Base-by-base conservation (phyloP, 1,139 yeast species). In the Scheffersomyces titani region DNA sequence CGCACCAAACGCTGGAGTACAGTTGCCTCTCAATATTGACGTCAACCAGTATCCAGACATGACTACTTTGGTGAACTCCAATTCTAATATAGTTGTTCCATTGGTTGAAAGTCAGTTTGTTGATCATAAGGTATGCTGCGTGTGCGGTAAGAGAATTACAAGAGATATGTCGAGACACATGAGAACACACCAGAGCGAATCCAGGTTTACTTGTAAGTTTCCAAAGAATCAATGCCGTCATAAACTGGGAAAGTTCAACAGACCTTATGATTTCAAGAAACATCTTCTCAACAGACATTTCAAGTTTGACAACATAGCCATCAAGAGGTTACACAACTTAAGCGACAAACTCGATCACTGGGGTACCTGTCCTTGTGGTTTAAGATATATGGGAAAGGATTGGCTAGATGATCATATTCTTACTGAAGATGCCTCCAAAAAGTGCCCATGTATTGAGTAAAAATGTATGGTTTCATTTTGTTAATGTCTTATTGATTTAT, bases 181-280 rank as follows among this genome's bases (percentile, higher is more conserved):
- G 77, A 71, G 91, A 57, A 87, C 88, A 0, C 92, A 87, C 68
- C 87, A 85, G 64, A 71, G 75, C 16, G 81, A 80, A 19, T 78
- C 88, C 3, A 71, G 91, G 54, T 87, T 87, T 66, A 76, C 72
- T 48, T 87, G 92, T 67, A 78, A 84, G 24, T 87, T 80, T 64
- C 89, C 90, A 20, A 75, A 81, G 55, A 74, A 73, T 19, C 73
- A 74, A 55, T 87, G 92, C 66, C 75, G 81, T 13, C 91, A 87
- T 68, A 85, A 82, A 65, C 80, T 87, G 51, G 88, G 70, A 49
- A 65, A 63, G 54, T 87, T 87, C 71, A 87, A 87, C 71, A 76
- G 92, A 51, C 90, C 89, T 2, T 87, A 87, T 65, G 92, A 87
- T 67, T 86, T 77, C 71, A 87, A 87, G 65, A 87, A 87, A 64